Evolutionary conservation across 2,329 filamentous ascomycete species (phyloP).

Genomic region (Stagonosporopsis tanaceti): DNA sequence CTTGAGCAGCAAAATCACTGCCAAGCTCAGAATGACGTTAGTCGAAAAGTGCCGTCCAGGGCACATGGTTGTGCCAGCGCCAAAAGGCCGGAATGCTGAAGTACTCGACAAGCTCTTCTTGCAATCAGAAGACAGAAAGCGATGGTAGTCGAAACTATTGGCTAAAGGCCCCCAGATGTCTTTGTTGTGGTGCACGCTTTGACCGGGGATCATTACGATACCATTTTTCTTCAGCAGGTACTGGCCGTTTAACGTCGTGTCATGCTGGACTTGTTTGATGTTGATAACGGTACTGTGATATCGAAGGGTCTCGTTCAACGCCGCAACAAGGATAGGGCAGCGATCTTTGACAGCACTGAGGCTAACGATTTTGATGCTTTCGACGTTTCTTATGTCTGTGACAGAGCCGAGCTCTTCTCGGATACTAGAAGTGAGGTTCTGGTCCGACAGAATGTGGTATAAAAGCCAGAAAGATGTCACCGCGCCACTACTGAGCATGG

Average conservation of each 20-base stretch:
- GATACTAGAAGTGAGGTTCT: conserved; percentile 36
- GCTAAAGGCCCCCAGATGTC: conserved; percentile 45
- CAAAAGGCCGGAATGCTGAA: conserved; percentile 46
- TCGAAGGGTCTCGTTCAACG: conserved; percentile 55
- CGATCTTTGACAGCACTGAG: conserved; percentile 45
- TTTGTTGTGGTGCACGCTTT: conserved; percentile 42
- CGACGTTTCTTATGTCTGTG: conserved; percentile 5
- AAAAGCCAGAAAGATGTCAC: conserved; percentile 54
- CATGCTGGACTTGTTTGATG: conserved; percentile 48
- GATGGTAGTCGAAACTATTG: conserved; percentile 43
- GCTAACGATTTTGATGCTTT: conserved; percentile 29
- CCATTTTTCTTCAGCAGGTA: conserved; percentile 50
- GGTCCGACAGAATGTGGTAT: conserved; percentile 49
- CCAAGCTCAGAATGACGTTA: conserved; percentile 44
- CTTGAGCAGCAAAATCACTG: conserved; percentile 43
- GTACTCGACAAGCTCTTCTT: conserved; percentile 32
- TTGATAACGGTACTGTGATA: conserved; percentile 50
- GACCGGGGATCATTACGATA: conserved; percentile 48
- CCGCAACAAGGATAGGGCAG: conserved; percentile 53
- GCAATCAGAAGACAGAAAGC: conserved; percentile 34
- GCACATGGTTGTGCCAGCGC: conserved; percentile 47
- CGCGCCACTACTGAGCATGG: conserved; percentile 52
- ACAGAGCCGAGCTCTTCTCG: conserved; percentile 40
- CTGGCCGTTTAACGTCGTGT: conserved; percentile 40
- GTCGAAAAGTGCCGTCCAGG: conserved; percentile 51